Evolutionary conservation across 495 filamentous ascomycete species (phyloP), one percentile per base, ranked within the genome.

Genomic region (Xylaria acuta): DNA sequence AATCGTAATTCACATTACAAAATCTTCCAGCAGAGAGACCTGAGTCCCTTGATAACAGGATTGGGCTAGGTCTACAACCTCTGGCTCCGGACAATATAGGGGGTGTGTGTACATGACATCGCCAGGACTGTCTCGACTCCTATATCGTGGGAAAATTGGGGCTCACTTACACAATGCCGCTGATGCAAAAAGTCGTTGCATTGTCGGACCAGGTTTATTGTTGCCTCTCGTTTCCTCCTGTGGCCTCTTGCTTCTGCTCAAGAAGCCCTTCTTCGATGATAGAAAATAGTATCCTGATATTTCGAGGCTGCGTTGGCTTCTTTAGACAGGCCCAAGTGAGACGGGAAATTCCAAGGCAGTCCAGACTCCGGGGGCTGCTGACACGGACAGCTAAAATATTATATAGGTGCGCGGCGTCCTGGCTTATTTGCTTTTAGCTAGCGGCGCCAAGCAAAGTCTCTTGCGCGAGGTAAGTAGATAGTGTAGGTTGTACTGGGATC

Each of bases 91-190:
- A 56, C 36, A 11, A 38, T 47, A 11, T 18, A 27, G 22, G 25
- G 47, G 11, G 47, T 7, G 36, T 38, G 7, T 34, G 16, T 54
- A 54, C 40, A 22, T 54, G 49, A 32, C 36, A 6, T 27, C 8
- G 67, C 54, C 5, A 38, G 41, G 14, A n/a, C 25, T 20, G 27
- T 25, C 25, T 20, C 16, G 40, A 25, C 30, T 20, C 40, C 27
- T 47, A 22, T 8, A 49, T 5, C 1, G 20, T 30, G 18, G 43
- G 20, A 43, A 41, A 12, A 54, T 38, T 20, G 27, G 18, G 32
- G 36, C 4, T 36, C 62, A 77, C 77, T 75, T 76, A 79, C 77
- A 72, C 49, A 79, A 45, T 20, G 63, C 74, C 74, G 70, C 70
- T 4, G 65, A 64, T 27, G 65, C 22, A 16, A 75, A 51, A 18